Evolutionary conservation across 2,329 filamentous ascomycete genomes (phyloP).

Genomic region (Cyanodermella asteris): DNA sequence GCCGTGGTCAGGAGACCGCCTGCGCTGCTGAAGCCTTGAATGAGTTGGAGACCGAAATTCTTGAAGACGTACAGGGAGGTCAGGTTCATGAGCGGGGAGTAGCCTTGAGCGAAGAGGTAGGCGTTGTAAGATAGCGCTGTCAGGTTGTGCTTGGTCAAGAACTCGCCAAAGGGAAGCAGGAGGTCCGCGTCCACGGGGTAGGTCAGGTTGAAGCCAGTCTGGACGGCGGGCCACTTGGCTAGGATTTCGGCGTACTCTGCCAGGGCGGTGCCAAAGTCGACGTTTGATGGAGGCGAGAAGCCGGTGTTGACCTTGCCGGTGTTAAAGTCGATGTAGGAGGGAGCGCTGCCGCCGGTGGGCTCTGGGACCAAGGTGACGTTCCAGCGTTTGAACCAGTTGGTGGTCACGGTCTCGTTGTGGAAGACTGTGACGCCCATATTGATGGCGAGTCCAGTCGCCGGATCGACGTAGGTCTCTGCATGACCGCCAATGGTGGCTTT

Average conservation of each 20-base stretch:
- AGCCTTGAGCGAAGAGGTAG: slow-evolving; percentile 10
- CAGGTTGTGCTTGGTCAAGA: slow-evolving; percentile 15
- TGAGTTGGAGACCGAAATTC: neutral
- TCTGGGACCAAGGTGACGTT: slow-evolving; percentile 14
- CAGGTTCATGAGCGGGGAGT: slow-evolving; percentile 15
- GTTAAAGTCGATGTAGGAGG: slow-evolving; percentile 2
- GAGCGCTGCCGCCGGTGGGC: neutral
- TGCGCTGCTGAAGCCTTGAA: slow-evolving; percentile 1
- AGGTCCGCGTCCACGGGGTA: slow-evolving; percentile 14
- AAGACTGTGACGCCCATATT: slow-evolving; percentile 20
- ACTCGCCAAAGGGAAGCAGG: slow-evolving; percentile 13
- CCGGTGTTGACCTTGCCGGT: slow-evolving; percentile 2
- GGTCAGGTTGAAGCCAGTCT: slow-evolving; percentile 13
- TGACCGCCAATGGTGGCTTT: slow-evolving; percentile 24
- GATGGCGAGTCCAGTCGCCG: slow-evolving; percentile 12
- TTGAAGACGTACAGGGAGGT: slow-evolving; percentile 13
- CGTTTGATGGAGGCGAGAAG: slow-evolving; percentile 1
- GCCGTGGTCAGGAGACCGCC: slow-evolving; percentile 6
- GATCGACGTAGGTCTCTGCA: slow-evolving; percentile 24
- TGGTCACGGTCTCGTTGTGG: slow-evolving; percentile 19
- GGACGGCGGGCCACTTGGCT: slow-evolving; percentile 12
- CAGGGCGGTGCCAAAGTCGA: slow-evolving; percentile 5
- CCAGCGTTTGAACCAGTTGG: slow-evolving; percentile 24
- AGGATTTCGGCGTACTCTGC: slow-evolving; percentile 11
- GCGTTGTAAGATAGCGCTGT: slow-evolving; percentile 9